Percentiles rank a stretch among this genome's conserved stretches.
Evolutionary conservation across 495 filamentous ascomycete species (phyloP).

Genomic region (Antarctomyces pellizariae): DNA sequence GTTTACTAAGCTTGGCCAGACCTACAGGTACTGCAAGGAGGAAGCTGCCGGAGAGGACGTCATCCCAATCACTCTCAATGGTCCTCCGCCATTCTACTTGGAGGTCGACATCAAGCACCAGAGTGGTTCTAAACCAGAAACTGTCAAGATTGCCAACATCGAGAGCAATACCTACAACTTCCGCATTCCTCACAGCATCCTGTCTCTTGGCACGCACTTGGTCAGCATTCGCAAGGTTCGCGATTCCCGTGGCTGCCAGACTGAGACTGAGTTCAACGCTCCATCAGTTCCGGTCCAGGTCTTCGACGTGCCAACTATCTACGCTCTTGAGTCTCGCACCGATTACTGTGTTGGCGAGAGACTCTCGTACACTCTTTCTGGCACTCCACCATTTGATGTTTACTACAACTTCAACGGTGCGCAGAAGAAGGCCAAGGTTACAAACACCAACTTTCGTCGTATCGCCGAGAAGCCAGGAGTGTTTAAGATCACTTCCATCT

Average conservation of each 20-base stretch:
- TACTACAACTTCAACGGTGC: slow-evolving; percentile 71
- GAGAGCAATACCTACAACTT: slow-evolving; percentile 49
- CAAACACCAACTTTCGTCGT: slow-evolving; percentile 61
- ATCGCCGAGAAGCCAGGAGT: slow-evolving; percentile 75
- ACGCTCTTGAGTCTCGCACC: slow-evolving; percentile 53
- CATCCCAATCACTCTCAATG: slow-evolving; percentile 64
- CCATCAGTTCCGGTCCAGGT: slow-evolving; percentile 68
- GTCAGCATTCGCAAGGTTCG: slow-evolving; percentile 73
- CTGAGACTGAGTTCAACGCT: slow-evolving; percentile 37
- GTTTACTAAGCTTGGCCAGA: slow-evolving; percentile 74
- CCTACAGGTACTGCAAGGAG: slow-evolving; percentile 80
- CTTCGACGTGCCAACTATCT: slow-evolving; percentile 76
- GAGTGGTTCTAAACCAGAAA: slow-evolving; percentile 51
- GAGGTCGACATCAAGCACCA: slow-evolving; percentile 87
- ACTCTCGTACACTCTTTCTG: slow-evolving; percentile 71
- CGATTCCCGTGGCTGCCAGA: slow-evolving; percentile 64
- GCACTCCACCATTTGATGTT: slow-evolving; percentile 73
- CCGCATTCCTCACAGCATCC: slow-evolving; percentile 55
- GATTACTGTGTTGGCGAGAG: slow-evolving; percentile 94
- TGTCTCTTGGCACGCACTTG: slow-evolving; percentile 65
- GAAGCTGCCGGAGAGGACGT: slow-evolving; percentile 60
- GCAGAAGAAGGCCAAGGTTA: slow-evolving; percentile 52
- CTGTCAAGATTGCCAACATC: slow-evolving; percentile 55
- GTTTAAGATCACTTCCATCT: slow-evolving; percentile 65
- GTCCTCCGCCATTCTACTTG: slow-evolving; percentile 67